Percentiles rank a stretch among this genome's conserved stretches.
Evolutionary conservation across 331 rosid genomes (phyloP).

Genomic region (Pyrus hybrid): DNA sequence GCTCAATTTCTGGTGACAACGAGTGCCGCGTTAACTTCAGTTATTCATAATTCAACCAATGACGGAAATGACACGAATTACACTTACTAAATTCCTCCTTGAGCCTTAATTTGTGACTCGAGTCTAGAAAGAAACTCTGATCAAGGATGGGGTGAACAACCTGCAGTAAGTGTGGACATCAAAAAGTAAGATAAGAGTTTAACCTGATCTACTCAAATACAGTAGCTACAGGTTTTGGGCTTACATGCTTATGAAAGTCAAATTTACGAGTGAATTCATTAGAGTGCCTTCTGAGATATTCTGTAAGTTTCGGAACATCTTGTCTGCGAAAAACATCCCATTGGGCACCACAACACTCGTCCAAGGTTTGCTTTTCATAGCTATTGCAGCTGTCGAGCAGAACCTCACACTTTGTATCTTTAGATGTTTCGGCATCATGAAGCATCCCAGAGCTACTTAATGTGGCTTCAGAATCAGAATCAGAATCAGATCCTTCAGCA

Average conservation of each 20-base stretch:
- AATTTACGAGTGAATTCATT: slow-evolving; percentile 34
- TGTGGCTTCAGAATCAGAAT: slow-evolving; percentile 34
- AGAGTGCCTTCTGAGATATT: slow-evolving; percentile 64
- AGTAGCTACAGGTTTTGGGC: slow-evolving; percentile 17
- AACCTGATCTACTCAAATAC: background rate
- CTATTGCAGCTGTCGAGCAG: slow-evolving; percentile 13
- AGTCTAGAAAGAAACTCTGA: slow-evolving; percentile 71
- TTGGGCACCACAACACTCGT: slow-evolving; percentile 40
- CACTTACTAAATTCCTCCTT: slow-evolving; percentile 86
- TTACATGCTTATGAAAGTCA: slow-evolving; percentile 49
- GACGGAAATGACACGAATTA: slow-evolving; percentile 2
- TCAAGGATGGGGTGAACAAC: slow-evolving; percentile 85
- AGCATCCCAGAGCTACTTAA: slow-evolving; percentile 11
- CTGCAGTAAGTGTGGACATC: slow-evolving; percentile 36
- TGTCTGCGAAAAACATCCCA: slow-evolving; percentile 96
- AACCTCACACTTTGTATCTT: slow-evolving; percentile 15
- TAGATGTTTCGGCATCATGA: slow-evolving; percentile 20
- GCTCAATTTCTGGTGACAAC: slow-evolving; percentile 69
- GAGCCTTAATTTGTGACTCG: slow-evolving; percentile 62
- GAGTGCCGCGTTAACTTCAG: slow-evolving; percentile 14
- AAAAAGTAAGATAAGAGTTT: slow-evolving; percentile 9
- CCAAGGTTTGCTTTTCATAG: slow-evolving; percentile 14
- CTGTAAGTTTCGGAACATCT: slow-evolving; percentile 81
- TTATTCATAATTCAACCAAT: slow-evolving; percentile 2
- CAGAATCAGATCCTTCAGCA: slow-evolving; percentile 34